A percentile compares a stretch with the other conserved stretches of the same genome.
Evolutionary conservation across 177 flowering plant species (phyloP).

Genomic region (Tripterygium wilfordii): DNA sequence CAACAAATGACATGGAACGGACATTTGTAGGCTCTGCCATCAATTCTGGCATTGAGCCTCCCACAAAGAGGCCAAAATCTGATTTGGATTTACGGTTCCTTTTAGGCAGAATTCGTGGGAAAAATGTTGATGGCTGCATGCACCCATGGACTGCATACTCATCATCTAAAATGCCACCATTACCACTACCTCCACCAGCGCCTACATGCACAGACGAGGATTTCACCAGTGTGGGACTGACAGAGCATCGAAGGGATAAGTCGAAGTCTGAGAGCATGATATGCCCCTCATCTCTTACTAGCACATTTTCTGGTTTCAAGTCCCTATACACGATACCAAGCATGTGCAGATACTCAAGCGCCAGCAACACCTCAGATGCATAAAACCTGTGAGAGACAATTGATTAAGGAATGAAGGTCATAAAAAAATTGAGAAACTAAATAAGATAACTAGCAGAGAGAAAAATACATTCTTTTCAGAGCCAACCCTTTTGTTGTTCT

Average conservation of each 20-base stretch:
- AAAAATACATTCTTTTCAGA: too few relatives aligned
- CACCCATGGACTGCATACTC: slow-evolving; percentile 45
- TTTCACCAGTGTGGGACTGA: slow-evolving; percentile 65
- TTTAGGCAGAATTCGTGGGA: slow-evolving; percentile 56
- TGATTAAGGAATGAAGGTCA: background rate
- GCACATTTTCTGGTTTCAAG: slow-evolving; percentile 69
- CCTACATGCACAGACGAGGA: slow-evolving; percentile 50
- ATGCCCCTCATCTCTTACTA: slow-evolving; percentile 73
- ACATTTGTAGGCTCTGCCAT: slow-evolving; percentile 81
- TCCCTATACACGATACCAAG: too few relatives aligned
- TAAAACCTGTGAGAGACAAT: slow-evolving; percentile 41
- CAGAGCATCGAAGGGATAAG: slow-evolving; percentile 72
- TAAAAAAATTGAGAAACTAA: background rate
- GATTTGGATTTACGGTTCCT: slow-evolving; percentile 65
- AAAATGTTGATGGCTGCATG: slow-evolving; percentile 50
- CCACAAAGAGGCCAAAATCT: slow-evolving; percentile 48
- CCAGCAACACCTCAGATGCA: slow-evolving; percentile 60
- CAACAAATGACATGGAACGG: slow-evolving; percentile 78
- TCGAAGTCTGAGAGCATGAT: too few relatives aligned
- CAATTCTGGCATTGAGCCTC: slow-evolving; percentile 57
- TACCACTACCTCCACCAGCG: slow-evolving; percentile 3
- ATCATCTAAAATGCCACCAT: slow-evolving; percentile 29
- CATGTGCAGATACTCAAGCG: slow-evolving; percentile 76
- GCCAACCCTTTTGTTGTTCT: too few relatives aligned
- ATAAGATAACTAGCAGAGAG: background rate